phyloP scores from a whole-genome alignment of 441 rosid species.

The Arabidopsis lyrata region DNA sequence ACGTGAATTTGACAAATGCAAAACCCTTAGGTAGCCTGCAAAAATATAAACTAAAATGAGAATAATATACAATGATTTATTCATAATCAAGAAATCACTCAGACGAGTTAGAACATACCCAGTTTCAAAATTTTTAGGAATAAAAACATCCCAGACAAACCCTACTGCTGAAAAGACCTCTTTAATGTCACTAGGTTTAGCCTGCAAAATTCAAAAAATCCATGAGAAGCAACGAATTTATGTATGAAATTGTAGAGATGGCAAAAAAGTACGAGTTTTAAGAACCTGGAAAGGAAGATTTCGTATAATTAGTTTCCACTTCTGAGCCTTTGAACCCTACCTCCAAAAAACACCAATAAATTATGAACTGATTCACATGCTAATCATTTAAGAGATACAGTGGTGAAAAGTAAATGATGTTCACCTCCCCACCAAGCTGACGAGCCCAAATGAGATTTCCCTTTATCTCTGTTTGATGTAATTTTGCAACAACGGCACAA shows the following conservation, averaged over 20 bases:
- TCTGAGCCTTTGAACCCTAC: slow-evolving; percentile 97
- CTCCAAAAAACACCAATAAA: slow-evolving; percentile 27
- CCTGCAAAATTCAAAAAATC: slow-evolving; percentile 60
- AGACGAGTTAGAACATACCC: slow-evolving; percentile 59
- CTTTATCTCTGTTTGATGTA: slow-evolving; percentile 76
- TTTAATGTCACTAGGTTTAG: slow-evolving; percentile 66
- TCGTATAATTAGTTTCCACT: slow-evolving; percentile 94
- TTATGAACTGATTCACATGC: slow-evolving; percentile 28
- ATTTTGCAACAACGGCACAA: slow-evolving; percentile 60
- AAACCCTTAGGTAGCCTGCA: slow-evolving; percentile 57
- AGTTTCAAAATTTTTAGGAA: slow-evolving; percentile 77
- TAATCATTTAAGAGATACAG: slow-evolving; percentile 1
- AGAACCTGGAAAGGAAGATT: slow-evolving; percentile 92
- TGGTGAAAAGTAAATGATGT: slow-evolving; percentile 32
- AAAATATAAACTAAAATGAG: slow-evolving; percentile 31
- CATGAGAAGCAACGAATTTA: slow-evolving; percentile 39
- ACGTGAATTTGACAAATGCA: slow-evolving; percentile 94
- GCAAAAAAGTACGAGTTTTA: background rate
- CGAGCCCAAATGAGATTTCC: slow-evolving; percentile 91
- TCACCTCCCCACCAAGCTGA: slow-evolving; percentile 99
- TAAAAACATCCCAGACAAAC: slow-evolving; percentile 89
- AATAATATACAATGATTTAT: slow-evolving; percentile 17
- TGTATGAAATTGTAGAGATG: slow-evolving; percentile 22
- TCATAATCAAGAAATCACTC: slow-evolving; percentile 19
- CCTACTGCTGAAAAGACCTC: slow-evolving; percentile 76